A percentile compares a stretch with the other conserved stretches of the same genome.
These are phyloP conservation scores for Avena sativa DNA, from an alignment of 176 grass and related monocot species.

Conservation along the genomic window DNA sequence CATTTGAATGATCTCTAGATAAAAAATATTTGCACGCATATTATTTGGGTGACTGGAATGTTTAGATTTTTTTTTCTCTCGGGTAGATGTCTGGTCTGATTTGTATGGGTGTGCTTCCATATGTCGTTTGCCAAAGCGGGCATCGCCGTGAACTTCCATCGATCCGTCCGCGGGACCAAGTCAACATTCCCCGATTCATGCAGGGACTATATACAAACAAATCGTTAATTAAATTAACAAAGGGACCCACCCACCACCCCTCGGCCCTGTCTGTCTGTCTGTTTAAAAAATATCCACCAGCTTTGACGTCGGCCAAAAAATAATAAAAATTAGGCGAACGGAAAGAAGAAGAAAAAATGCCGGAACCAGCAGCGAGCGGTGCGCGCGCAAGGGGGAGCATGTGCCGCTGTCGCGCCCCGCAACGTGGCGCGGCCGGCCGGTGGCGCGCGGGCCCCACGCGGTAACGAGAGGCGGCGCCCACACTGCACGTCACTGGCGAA, in stretches of 20 bases:
- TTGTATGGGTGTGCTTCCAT: too few relatives aligned
- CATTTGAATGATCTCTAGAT: too few relatives aligned
- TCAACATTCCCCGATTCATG: background rate
- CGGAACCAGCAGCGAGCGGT: background rate
- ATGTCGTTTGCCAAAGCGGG: too few relatives aligned
- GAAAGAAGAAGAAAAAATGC: background rate
- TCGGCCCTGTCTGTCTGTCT: background rate
- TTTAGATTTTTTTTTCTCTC: too few relatives aligned
- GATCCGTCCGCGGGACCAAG: background rate
- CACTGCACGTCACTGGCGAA: background rate
- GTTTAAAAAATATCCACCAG: background rate
- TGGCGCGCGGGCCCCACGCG: background rate
- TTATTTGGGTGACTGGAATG: too few relatives aligned
- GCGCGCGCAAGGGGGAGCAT: background rate
- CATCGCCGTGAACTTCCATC: too few relatives aligned
- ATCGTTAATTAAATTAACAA: background rate
- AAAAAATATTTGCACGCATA: too few relatives aligned
- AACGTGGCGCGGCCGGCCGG: background rate
- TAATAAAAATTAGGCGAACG: background rate
- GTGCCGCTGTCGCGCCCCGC: background rate
- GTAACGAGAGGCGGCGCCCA: background rate
- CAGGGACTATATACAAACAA: background rate
- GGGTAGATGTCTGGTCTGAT: too few relatives aligned
- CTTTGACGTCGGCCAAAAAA: background rate
- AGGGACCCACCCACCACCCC: background rate